A percentile compares a stretch with the other conserved stretches of the same genome.
phyloP scores from a whole-genome alignment of 2,329 filamentous ascomycete genomes.

The Fusarium concolor region DNA sequence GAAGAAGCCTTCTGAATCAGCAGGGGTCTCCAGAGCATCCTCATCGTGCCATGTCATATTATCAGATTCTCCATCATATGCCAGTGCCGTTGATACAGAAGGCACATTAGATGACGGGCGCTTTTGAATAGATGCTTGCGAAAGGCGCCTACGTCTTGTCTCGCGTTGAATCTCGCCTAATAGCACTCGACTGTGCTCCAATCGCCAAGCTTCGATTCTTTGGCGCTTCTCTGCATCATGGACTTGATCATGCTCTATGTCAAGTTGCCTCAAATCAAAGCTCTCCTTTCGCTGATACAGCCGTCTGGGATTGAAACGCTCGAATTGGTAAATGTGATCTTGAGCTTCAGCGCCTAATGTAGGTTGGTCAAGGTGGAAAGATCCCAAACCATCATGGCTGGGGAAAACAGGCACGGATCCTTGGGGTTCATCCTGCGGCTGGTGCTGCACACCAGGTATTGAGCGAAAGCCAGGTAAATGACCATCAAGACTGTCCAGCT shows the following conservation, averaged over 20 bases:
- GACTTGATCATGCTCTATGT: conserved; percentile 64
- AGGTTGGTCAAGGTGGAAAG: conserved; percentile 76
- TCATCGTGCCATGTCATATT: conserved; percentile 66
- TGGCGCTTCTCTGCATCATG: conserved; percentile 80
- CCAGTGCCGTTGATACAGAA: conserved; percentile 45
- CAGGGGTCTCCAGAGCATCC: conserved; percentile 56
- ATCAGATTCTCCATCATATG: conserved; percentile 51
- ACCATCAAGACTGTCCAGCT: conserved; percentile 93
- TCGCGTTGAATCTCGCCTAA: conserved; percentile 91
- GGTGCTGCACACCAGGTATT: conserved; percentile 52
- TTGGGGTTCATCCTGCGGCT: conserved; percentile 43
- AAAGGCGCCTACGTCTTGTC: conserved; percentile 76
- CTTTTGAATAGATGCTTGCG: conserved; percentile 60
- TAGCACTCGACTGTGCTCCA: conserved; percentile 88
- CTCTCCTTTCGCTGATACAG: conserved; percentile 66
- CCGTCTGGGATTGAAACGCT: conserved; percentile 81
- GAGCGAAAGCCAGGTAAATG: conserved; percentile 90
- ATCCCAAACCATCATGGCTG: conserved; percentile 89
- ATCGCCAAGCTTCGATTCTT: conserved; percentile 90
- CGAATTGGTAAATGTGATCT: conserved; percentile 89
- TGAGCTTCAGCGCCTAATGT: conserved; percentile 70
- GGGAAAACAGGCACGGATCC: conserved; percentile 81
- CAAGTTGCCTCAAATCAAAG: conserved; percentile 62
- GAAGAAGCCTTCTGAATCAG: conserved; percentile 77
- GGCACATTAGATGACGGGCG: conserved; percentile 44